Base-by-base conservation (phyloP, 345 rosid species). In the Microcos paniculata region DNA sequence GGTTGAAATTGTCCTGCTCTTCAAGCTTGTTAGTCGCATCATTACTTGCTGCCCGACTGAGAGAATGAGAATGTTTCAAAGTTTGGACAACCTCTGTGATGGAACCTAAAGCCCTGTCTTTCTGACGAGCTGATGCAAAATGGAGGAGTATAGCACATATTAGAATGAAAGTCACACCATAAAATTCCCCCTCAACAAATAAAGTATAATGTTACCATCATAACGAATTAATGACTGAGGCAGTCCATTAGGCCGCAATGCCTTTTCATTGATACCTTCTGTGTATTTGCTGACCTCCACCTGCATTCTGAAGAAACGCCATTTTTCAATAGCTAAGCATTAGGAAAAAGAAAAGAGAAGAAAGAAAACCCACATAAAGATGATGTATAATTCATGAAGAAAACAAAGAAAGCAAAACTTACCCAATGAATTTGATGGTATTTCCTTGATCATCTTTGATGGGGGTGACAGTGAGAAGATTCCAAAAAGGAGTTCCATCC, bases 211-310 rank as follows among this genome's bases (percentile, higher is more conserved):
- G 6, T 79, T 75, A 93, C 98, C 97, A 76, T 96, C 99, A 68
- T 96, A 96, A 75, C 94, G 96, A 73, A 96, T 96, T 51, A 93
- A 76, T 43, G 98, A 91, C 80, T 85, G 83, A 24, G 96, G 85
- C 87, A 90, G 82, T 76, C 99, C 98, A 72, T 96, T 96, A 28
- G 99, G 99, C 70, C 98, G 91, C 70, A 96, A 33, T 59, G 77
- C 91, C 76, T 87, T 90, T 56, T 96, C 90, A 42, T 83, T 84
- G 43, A 88, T 63, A 15, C 99, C 99, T 87, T 96, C 99, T 0
- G 97, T 96, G 83, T 88, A 88, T 78, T 96, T 96, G 90, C 96
- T 96, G 72, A 93, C 98, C 86, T 91, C 96, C 62, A 96, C 99
- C 89, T 96, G 99, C 99, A 96, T 96, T 76, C 99, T 95, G 90